These are phyloP conservation scores for Oryza rufipogon DNA, from an alignment of 176 grass and related monocot species.

Conservation along the genomic window DNA sequence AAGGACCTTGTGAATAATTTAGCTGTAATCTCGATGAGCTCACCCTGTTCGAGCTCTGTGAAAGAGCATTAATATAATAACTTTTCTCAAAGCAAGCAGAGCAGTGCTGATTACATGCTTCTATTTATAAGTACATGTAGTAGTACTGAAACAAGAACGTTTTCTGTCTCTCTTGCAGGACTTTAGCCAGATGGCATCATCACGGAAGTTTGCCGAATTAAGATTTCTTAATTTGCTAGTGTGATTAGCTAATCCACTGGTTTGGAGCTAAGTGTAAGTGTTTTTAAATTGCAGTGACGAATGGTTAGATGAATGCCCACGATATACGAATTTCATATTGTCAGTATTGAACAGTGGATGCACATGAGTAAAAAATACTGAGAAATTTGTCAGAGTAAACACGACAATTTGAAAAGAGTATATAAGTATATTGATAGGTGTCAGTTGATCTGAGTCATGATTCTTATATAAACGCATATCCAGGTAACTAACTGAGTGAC, in stretches of 20 bases:
- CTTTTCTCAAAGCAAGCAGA: conserved; percentile 8
- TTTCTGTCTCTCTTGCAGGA: neutral
- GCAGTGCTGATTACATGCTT: too few species aligned
- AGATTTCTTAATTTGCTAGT: neutral
- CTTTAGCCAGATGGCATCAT: neutral
- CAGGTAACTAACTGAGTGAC: too few species aligned
- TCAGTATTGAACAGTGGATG: neutral
- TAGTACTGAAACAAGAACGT: neutral
- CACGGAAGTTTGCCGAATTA: neutral
- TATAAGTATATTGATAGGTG: too few species aligned
- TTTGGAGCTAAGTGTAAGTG: neutral
- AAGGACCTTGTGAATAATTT: neutral
- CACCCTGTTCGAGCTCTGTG: neutral
- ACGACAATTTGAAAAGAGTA: too few species aligned
- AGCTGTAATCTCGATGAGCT: neutral
- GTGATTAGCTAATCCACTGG: neutral
- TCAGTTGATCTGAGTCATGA: too few species aligned
- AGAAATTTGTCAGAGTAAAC: too few species aligned
- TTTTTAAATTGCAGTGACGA: neutral
- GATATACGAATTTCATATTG: neutral
- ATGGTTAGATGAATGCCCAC: neutral
- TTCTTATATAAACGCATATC: too few species aligned
- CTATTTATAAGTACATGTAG: neutral
- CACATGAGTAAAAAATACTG: neutral
- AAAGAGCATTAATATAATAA: neutral